A percentile compares a stretch with the other conserved stretches of the same genome.
phyloP scores from a whole-genome alignment of 305 asterid species.

The Caryopteris hybrid region DNA sequence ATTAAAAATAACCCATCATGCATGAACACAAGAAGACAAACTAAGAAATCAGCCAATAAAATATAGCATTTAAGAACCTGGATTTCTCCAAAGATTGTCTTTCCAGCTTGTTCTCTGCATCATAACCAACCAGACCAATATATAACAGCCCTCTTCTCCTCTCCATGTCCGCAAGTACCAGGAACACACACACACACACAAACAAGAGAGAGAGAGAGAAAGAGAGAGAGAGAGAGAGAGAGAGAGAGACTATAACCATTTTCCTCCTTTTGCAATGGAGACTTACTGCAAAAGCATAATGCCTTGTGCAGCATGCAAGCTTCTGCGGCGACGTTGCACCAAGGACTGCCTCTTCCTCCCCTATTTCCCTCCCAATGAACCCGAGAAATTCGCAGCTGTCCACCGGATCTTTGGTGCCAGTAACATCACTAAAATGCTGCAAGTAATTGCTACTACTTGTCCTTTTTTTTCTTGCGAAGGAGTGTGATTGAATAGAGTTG shows the following conservation, averaged over 20 bases:
- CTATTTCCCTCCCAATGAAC: constrained; percentile 33
- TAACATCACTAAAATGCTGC: constrained; percentile 40
- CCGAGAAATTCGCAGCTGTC: constrained; percentile 35
- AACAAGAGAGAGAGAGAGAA: background rate
- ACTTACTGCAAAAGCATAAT: constrained; percentile 18
- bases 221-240: background rate
- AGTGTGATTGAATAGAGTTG: background rate
- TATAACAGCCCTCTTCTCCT: background rate
- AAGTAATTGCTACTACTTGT: constrained; percentile 17
- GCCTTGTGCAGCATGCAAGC: constrained; percentile 51
- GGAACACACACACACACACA: background rate
- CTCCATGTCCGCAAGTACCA: background rate
- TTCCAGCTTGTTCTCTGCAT: constrained; percentile 20
- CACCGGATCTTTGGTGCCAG: constrained; percentile 49
- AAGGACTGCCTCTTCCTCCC: constrained; percentile 37
- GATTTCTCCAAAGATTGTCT: constrained; percentile 24
- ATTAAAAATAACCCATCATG: no score
- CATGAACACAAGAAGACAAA: background rate
- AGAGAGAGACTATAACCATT: background rate
- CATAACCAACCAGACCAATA: constrained; percentile 16
- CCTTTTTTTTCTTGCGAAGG: background rate
- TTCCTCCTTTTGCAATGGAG: constrained; percentile 18
- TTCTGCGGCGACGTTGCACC: constrained; percentile 41
- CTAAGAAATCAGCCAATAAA: constrained; percentile 9
- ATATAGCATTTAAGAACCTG: constrained; percentile 3